Base-by-base conservation (phyloP, 805 yeast species). In the Myxozyma sirexii region DNA sequence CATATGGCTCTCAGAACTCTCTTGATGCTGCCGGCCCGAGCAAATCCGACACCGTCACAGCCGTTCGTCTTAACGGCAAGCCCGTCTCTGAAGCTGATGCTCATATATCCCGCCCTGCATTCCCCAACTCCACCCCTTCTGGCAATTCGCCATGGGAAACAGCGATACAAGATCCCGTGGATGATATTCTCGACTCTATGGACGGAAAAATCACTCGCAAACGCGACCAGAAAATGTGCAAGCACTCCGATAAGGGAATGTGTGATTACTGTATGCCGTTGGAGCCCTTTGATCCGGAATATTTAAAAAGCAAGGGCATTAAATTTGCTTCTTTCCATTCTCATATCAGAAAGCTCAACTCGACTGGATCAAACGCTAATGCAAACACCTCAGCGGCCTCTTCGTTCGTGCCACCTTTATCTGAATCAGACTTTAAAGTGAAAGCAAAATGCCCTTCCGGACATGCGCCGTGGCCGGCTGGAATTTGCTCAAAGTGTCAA, bases 181-280 rank as follows among this genome's bases (percentile, higher is more conserved):
- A 94, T 73, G 81, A 81, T 51, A 71, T 70, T 10, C 77, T 92
- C 35, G 92, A 87, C 52, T 78, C 77, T 29, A 80, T 82, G 56
- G 81, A 82, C 45, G 99, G 99, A 0, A 76, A 87, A 56, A 90
- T 94, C 57, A 74, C 79, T 29, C 80, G 99, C 35, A 74, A 77
- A 38, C 80, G 77, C 63, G 82, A 90, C 1, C 60, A 69, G 23
- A 68, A 72, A 1, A 76, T 91, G 62, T 93, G 99, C 74, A 82
- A 86, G 60, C 99, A 94, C 72, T 88, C 93, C 2, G 93, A 86
- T 39, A 87, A 86, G 68, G 99, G 98, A 1, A 94, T 94, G 98
- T 94, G 99, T 74, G 99, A 94, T 70, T 90, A 91, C 71, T 94
- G 98, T 72, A 84, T 96, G 35, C 97, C 98, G 0, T 76, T 94